These are phyloP conservation scores for Calonectria naviculata DNA, from an alignment of 2,329 filamentous ascomycete genomes.

Conservation along the genomic window DNA sequence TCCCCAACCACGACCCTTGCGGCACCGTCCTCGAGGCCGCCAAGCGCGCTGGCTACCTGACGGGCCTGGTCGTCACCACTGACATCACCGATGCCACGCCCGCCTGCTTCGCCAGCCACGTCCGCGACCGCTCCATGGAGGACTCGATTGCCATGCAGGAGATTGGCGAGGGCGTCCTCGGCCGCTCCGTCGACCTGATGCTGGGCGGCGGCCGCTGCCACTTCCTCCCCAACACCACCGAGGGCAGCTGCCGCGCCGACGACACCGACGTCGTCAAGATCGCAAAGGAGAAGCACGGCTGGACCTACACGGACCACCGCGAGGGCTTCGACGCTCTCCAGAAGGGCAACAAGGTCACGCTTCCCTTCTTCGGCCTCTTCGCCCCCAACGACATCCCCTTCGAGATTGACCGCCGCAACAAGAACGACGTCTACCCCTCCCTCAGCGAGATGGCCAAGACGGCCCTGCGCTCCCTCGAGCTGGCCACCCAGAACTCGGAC, in stretches of 20 bases:
- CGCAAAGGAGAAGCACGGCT: constrained; percentile 81
- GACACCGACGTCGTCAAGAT: constrained; percentile 78
- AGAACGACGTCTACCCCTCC: constrained; percentile 85
- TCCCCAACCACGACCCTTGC: constrained; percentile 87
- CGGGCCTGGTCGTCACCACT: constrained; percentile 94
- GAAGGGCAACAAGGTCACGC: constrained; percentile 72
- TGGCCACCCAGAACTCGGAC: constrained; percentile 84
- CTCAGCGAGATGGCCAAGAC: constrained; percentile 91
- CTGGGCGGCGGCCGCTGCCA: constrained; percentile 93
- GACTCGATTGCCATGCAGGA: constrained; percentile 94
- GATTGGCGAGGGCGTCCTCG: constrained; percentile 87
- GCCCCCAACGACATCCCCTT: constrained; percentile 87
- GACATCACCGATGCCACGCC: constrained; percentile 96
- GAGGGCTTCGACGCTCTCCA: constrained; percentile 80
- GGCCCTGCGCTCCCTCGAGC: constrained; percentile 81
- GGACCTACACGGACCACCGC: constrained; percentile 80
- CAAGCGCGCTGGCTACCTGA: constrained; percentile 90
- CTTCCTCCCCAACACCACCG: constrained; percentile 85
- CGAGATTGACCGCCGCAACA: constrained; percentile 87
- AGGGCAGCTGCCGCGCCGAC: constrained; percentile 85
- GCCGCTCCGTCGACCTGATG: constrained; percentile 90
- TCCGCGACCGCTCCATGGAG: constrained; percentile 81
- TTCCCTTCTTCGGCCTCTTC: constrained; percentile 89
- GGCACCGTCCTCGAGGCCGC: constrained; percentile 94
- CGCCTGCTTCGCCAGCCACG: constrained; percentile 93